Percentiles rank a stretch among this genome's conserved stretches.
phyloP scores from a whole-genome alignment of 2,329 filamentous ascomycete species.

The Nannizziopsis arthrosporioides region DNA sequence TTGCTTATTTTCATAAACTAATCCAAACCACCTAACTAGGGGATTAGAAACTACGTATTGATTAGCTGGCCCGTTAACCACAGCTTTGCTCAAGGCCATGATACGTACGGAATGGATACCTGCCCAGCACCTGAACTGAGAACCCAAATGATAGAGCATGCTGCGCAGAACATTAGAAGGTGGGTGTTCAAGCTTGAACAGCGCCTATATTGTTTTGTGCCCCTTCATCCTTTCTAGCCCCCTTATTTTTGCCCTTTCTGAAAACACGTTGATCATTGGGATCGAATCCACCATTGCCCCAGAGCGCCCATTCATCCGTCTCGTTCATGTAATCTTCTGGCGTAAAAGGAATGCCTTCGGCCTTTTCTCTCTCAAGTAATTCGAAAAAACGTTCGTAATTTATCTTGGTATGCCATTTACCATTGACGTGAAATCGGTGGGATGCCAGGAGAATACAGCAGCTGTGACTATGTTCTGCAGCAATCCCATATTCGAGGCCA shows the following conservation, averaged over 20 bases:
- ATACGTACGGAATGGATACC: too few relatives aligned
- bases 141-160: background rate
- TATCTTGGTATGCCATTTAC: constrained; percentile 82
- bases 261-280: constrained; percentile 79
- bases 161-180: constrained; percentile 1
- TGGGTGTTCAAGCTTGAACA: background rate
- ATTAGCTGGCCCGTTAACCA: too few relatives aligned
- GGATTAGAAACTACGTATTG: too few relatives aligned
- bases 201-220: background rate
- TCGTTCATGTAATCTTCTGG: constrained; percentile 87
- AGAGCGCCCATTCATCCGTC: constrained; percentile 88
- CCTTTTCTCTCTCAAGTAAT: constrained; percentile 54
- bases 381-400: constrained; percentile 84
- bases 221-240: background rate
- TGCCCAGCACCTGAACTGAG: background rate
- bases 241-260: constrained; percentile 57
- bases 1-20: too few relatives aligned
- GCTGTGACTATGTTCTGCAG: constrained; percentile 87
- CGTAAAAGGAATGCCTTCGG: constrained; percentile 54
- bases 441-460: constrained; percentile 85
- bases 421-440: constrained; percentile 62
- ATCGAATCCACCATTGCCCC: constrained; percentile 91
- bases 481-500: constrained; percentile 76
- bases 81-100: too few relatives aligned
- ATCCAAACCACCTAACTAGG: too few relatives aligned